Conservation (phyloP, 202 grass and related monocot genomes). For the Tripidium arundinaceum region DNA sequence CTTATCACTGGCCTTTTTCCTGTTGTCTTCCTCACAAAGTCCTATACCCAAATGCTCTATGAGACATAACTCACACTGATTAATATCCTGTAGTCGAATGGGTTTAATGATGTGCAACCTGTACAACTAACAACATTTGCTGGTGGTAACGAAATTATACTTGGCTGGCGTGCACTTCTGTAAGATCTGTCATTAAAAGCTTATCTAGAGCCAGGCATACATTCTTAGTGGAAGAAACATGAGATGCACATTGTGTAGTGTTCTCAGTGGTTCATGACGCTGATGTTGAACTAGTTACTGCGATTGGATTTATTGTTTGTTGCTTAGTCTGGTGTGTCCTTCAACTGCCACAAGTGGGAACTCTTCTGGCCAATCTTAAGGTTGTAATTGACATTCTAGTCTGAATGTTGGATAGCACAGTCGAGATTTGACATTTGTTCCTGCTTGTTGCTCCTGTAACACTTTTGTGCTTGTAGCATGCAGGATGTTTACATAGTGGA, state of each 20-base stretch:
- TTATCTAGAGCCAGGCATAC: neutral
- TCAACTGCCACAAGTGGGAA: neutral
- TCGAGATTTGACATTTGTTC: neutral
- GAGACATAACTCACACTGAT: neutral
- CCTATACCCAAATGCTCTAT: neutral
- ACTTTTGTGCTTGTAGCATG: neutral
- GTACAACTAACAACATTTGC: neutral
- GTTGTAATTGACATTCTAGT: neutral
- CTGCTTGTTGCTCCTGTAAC: neutral
- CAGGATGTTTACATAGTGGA: slow-evolving; percentile 15
- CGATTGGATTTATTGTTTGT: neutral
- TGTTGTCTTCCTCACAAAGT: neutral
- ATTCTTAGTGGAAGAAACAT: slow-evolving; percentile 32
- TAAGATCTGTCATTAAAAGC: neutral
- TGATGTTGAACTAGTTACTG: slow-evolving; percentile 8
- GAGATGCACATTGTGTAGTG: slow-evolving; percentile 14
- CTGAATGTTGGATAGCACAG: slow-evolving; percentile 9
- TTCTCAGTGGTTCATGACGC: slow-evolving; percentile 20
- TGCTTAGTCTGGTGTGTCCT: neutral
- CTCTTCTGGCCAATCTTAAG: slow-evolving; percentile 5
- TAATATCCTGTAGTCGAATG: slow-evolving; percentile 15
- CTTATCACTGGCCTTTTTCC: neutral
- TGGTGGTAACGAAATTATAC: slow-evolving; percentile 4
- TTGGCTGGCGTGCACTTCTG: neutral
- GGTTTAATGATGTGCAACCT: neutral